A percentile compares a stretch with the other conserved stretches of the same genome.
Evolutionary conservation across 768 basidiomycete genomes (phyloP).

Genomic region (Mycena alexandri): DNA sequence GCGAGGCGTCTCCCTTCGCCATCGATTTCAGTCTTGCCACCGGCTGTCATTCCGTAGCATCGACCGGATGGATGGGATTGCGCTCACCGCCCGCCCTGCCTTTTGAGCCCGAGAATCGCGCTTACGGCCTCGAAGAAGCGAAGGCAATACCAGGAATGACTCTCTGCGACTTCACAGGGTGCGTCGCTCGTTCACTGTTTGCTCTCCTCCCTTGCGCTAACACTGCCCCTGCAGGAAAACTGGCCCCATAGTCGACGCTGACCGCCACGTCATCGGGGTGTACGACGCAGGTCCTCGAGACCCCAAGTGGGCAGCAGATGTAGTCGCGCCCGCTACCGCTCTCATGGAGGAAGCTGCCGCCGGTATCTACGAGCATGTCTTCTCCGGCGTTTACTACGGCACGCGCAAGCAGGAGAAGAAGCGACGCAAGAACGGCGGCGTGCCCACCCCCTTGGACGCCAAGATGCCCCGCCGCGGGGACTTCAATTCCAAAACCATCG

Average conservation of each 20-base stretch:
- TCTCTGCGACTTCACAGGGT: background rate
- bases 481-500: background rate
- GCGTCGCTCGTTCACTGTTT: background rate
- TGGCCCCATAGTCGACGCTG: background rate
- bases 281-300: conserved; percentile 1
- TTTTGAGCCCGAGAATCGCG: background rate
- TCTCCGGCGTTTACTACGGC: conserved; percentile 4
- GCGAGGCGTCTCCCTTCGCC: background rate
- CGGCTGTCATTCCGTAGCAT: background rate
- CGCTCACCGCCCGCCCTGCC: background rate
- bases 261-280: background rate
- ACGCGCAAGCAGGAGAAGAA: background rate
- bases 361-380: background rate
- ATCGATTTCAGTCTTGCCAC: background rate
- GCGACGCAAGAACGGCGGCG: background rate
- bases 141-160: background rate
- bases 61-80: conserved; percentile 13
- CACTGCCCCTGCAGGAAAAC: too few relatives aligned
- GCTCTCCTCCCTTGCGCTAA: too few relatives aligned
- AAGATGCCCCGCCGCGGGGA: background rate
- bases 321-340: background rate
- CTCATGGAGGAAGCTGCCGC: background rate
- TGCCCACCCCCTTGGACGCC: background rate
- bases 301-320: background rate
- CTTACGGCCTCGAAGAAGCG: conserved; percentile 4